Percentiles rank a stretch among this genome's conserved stretches.
phyloP scores from a whole-genome alignment of 2,329 filamentous ascomycete genomes.

The Thielaviopsis cerberus region DNA sequence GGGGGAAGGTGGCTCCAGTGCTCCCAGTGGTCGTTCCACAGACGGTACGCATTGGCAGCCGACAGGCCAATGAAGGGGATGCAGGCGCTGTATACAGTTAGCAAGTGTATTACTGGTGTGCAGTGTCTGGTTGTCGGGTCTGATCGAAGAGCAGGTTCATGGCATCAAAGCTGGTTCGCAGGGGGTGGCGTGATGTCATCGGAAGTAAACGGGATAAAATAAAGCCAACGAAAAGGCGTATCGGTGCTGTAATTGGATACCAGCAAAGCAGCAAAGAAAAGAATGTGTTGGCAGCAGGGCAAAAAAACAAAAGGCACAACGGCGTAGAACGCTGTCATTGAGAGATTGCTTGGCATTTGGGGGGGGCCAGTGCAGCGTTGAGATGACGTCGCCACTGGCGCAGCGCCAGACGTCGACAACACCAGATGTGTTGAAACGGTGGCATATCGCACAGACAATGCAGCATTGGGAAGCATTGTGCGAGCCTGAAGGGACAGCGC shows the following conservation, averaged over 20 bases:
- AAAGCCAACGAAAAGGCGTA: too few relatives aligned
- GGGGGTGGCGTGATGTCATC: background rate
- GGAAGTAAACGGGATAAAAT: background rate
- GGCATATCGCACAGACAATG: background rate
- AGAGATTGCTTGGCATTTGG: background rate
- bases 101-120: constrained; percentile 3
- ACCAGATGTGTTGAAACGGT: background rate
- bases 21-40: constrained; percentile 95
- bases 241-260: too few relatives aligned
- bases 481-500: too few relatives aligned
- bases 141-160: too few relatives aligned
- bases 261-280: too few relatives aligned
- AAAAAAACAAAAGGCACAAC: too few relatives aligned
- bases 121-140: too few relatives aligned
- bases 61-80: constrained; percentile 55
- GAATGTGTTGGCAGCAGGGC: too few relatives aligned
- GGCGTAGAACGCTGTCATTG: background rate
- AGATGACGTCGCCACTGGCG: background rate
- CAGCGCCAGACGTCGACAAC: background rate
- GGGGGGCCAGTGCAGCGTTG: background rate
- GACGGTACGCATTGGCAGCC: constrained; percentile 64
- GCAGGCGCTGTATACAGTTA: constrained; percentile 39
- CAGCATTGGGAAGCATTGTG: too few relatives aligned
- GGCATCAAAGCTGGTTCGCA: too few relatives aligned
- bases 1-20: constrained; percentile 76